phyloP scores from a whole-genome alignment of 1,284 basidiomycete species.

The Afroboletus lepidellus region DNA sequence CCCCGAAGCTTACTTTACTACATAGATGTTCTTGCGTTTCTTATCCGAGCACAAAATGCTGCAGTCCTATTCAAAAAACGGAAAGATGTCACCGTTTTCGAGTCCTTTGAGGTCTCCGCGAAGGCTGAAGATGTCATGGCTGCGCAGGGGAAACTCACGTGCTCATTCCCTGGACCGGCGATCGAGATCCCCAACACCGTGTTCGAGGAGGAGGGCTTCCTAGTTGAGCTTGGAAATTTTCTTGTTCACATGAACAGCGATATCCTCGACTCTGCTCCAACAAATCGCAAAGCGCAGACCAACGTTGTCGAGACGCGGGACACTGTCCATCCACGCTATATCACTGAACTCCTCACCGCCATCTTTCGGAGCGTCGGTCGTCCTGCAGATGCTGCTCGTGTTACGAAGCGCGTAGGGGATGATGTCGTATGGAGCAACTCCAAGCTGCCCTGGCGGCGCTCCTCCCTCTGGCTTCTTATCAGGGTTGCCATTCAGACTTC shows the following conservation, averaged over 20 bases:
- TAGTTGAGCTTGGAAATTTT: slow-evolving; percentile 30
- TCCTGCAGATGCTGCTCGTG: neutral
- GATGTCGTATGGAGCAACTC: slow-evolving; percentile 33
- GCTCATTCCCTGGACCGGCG: slow-evolving; percentile 37
- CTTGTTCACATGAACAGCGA: slow-evolving; percentile 31
- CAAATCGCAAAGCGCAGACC: slow-evolving; percentile 16
- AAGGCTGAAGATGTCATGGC: slow-evolving; percentile 24
- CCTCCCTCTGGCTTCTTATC: slow-evolving; percentile 38
- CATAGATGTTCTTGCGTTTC: slow-evolving; percentile 26
- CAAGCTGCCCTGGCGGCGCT: slow-evolving; percentile 5
- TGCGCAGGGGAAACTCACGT: slow-evolving; percentile 35
- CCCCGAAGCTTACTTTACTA: neutral
- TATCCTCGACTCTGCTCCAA: slow-evolving; percentile 10
- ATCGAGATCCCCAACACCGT: slow-evolving; percentile 23
- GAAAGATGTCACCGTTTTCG: slow-evolving; percentile 25
- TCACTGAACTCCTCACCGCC: slow-evolving; percentile 31
- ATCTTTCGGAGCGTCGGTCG: neutral
- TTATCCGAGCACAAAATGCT: slow-evolving; percentile 38
- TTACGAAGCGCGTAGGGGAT: slow-evolving; percentile 16
- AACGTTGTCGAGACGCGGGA: slow-evolving; percentile 7
- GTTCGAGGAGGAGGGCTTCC: slow-evolving; percentile 2
- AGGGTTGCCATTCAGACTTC: slow-evolving; percentile 42
- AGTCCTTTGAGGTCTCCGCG: slow-evolving; percentile 33
- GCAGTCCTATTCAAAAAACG: slow-evolving; percentile 35
- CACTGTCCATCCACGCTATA: slow-evolving; percentile 34